Base-by-base conservation (phyloP, 2,329 filamentous ascomycete species). In the Beauveria asiatica region DNA sequence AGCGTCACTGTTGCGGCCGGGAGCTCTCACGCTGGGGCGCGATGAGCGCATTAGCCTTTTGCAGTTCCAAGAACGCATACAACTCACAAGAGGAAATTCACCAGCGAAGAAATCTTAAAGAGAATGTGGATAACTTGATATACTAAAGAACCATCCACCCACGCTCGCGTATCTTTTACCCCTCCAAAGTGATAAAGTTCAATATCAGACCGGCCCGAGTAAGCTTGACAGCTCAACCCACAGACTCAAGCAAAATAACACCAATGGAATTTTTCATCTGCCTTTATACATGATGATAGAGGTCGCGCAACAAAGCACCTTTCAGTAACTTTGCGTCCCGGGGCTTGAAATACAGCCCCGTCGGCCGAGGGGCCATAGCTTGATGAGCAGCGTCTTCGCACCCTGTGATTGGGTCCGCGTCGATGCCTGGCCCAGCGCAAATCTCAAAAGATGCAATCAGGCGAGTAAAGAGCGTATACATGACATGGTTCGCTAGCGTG, bases 401-500 rank as follows among this genome's bases (percentile, higher is more conserved):
- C 5, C 56, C 56, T n/a, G 37, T 17, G 25, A 58, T 52, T n/a
- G 46, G 46, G 25, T 51, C 56, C 3, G 56, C 33, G 7, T 58
- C 56, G n/a, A 51, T 25, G 37, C 33, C 56, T 7, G 33, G 23
- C 21, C n/a, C 56, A 25, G 56, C 46, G 16, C 44, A 51, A 23
- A 58, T 44, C 23, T 51, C 46, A n/a, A 58, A 58, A 10, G 48
- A 42, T 2, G 25, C 56, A 41, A 58, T 58, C 37, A 58, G 37
- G 10, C 56, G 46, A 7, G 37, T 30, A 8, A 58, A 58, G 10
- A 58, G 45, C 17, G 55, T 50, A 23, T 58, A 58, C 21, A 58
- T 37, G n/a, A 58, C 48, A 19, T 58, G 46, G 56, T 58, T 58
- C 2, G 56, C 56, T n/a, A 58, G 45, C 11, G 56, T 58, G 37